Conservation (phyloP, 1,284 basidiomycete genomes). For the Marasmius tenuissimus region DNA sequence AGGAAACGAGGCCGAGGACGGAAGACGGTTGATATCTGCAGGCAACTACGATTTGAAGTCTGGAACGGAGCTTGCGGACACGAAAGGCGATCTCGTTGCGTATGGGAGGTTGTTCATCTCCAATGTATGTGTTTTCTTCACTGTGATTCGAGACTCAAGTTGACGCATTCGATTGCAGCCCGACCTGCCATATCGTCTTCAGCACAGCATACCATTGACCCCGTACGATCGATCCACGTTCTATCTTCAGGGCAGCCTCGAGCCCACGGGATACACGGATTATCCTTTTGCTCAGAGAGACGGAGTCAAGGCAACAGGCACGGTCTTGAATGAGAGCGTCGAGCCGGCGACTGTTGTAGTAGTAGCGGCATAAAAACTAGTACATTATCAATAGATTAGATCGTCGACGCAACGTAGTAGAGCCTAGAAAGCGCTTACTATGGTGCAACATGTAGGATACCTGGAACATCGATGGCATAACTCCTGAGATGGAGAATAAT, state of each 20-base stretch:
- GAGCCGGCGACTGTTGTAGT: no score
- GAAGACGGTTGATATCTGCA: slow-evolving; percentile 42
- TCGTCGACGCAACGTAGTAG: no score
- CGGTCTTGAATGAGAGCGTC: no score
- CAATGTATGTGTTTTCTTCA: slow-evolving; percentile 2
- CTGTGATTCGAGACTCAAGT: not conserved
- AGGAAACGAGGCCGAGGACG: slow-evolving; percentile 17
- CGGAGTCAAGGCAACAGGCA: no score
- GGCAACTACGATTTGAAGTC: slow-evolving; percentile 41
- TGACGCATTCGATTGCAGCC: not conserved
- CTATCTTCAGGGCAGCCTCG: slow-evolving; percentile 17
- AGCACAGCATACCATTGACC: slow-evolving; percentile 22
- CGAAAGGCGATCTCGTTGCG: slow-evolving; percentile 37
- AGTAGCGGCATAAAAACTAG: no score
- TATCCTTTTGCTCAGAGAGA: slow-evolving; percentile 26
- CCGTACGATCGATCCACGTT: slow-evolving; percentile 27
- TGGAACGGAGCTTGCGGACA: slow-evolving; percentile 32
- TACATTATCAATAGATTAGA: no score
- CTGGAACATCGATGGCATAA: no score
- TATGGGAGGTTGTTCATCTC: slow-evolving; percentile 36
- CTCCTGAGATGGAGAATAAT: no score
- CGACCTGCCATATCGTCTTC: not conserved
- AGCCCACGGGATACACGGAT: slow-evolving; percentile 35
- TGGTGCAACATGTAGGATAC: no score
- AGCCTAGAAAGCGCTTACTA: no score